Base-by-base conservation (phyloP, 768 basidiomycete genomes). In the Trametes cingulata region DNA sequence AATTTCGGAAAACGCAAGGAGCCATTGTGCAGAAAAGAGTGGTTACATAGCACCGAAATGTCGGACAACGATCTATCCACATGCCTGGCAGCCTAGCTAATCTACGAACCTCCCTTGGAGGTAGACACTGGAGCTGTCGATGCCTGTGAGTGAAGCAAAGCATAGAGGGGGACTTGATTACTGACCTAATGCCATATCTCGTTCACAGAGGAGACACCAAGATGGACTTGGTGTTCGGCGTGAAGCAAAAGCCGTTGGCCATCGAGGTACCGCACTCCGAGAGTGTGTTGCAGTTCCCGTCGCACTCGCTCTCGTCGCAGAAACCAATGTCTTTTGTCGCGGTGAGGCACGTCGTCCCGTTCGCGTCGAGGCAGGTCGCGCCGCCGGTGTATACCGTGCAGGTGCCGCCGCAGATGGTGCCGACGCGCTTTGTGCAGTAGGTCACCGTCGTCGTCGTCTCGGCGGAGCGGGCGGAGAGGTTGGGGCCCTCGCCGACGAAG, bases 331-430 rank as follows among this genome's bases (percentile, higher is more conserved):
- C 65, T 1, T 43, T 55, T 13, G 73, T 71, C 10, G 75, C 74
- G 13, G 59, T 14, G n/a, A 76, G 62, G 49, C 75, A 76, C 14
- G 65, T 59, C 20, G 74, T 74, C 48, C 53, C 43, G 0, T 73
- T 71, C 5, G 73, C 67, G 22, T 41, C 20, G 52, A 73, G 67
- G 55, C 75, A 76, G 0, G 56, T 60, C 10, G 63, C 51, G 12
- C 68, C 66, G 33, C 74, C 74, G 41, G 62, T 69, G 67, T 71
- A 73, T 0, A 74, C 71, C 10, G 67, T 75, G 67, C 75, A 77
- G 3, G 60, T 12, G 0, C 73, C 72, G 10, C 68, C 69, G 62
- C 75, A 76, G 53, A 72, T 61, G 37, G 65, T 64, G 20, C 52
- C 40, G 17, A 58, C 42, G 24, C 67, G 47, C 35, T 35, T 58